A percentile compares a stretch with the other conserved stretches of the same genome.
phyloP scores from a whole-genome alignment of 164 flowering plant genomes.

The Cinnamomum micranthum region DNA sequence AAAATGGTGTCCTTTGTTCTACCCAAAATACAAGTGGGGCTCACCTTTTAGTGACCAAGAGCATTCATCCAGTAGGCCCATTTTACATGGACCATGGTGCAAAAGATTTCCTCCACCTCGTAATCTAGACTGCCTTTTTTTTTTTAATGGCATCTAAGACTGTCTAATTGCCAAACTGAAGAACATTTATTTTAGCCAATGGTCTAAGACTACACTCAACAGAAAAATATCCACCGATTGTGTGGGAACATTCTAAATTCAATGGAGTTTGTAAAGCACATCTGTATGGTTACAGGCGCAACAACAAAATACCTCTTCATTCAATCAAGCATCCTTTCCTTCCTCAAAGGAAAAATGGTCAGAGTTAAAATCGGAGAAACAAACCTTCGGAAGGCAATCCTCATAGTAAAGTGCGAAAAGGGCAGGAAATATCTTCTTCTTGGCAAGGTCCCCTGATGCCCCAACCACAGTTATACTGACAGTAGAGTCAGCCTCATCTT shows the following conservation, averaged over 20 bases:
- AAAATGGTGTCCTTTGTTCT: not conserved
- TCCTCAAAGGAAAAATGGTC: not conserved
- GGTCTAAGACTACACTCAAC: not conserved
- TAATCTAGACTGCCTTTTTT: not conserved
- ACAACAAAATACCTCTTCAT: too few species aligned
- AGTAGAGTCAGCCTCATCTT: conserved; percentile 32
- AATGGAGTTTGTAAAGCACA: not conserved
- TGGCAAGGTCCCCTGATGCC: conserved; percentile 98
- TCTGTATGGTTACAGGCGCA: not conserved
- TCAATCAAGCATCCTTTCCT: not conserved
- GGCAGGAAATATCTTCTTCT: conserved; percentile 95
- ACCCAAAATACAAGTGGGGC: not conserved
- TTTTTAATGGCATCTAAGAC: not conserved
- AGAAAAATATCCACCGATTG: too few species aligned
- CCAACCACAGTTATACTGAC: conserved; percentile 91
- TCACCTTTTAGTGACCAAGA: not conserved
- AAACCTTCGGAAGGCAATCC: conserved; percentile 74
- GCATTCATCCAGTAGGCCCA: not conserved
- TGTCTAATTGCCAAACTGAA: not conserved
- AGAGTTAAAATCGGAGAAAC: not conserved
- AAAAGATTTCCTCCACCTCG: not conserved
- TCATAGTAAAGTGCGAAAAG: conserved; percentile 88
- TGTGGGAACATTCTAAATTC: not conserved
- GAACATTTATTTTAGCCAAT: not conserved
- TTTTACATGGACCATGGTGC: not conserved